Evolutionary conservation across 441 rosid species (phyloP).

Genomic region (Metrosideros polymorpha): DNA sequence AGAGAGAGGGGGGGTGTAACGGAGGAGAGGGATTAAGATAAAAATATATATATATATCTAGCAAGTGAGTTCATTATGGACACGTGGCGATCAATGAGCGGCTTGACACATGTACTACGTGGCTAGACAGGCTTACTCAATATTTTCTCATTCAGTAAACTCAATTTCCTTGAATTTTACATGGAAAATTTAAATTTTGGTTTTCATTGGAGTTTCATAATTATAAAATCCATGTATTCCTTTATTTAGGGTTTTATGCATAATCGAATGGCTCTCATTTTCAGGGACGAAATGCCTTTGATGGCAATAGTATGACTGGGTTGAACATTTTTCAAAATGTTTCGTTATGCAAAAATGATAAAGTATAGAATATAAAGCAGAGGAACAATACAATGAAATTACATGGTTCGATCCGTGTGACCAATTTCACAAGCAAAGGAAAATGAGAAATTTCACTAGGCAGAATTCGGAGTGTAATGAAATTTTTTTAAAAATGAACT

Average conservation of each 20-base stretch:
- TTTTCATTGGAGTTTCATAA: not conserved
- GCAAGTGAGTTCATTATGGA: not conserved
- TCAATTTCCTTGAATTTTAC: not conserved
- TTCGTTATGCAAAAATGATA: not conserved
- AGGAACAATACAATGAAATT: not conserved
- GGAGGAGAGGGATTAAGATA: not conserved
- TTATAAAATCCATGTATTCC: not conserved
- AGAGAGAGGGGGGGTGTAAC: not conserved
- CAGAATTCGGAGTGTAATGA: not conserved
- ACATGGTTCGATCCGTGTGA: not conserved
- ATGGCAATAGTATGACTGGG: not conserved
- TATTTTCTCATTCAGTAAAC: not conserved
- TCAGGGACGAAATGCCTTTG: not conserved
- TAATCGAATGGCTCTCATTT: not conserved
- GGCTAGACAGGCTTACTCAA: not conserved
- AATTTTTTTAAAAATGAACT: not conserved
- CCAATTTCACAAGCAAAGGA: not conserved
- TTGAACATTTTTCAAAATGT: not conserved
- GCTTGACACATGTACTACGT: not conserved
- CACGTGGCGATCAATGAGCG: not conserved
- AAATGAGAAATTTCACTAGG: not conserved
- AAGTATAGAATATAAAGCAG: not conserved
- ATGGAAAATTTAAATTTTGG: not conserved
- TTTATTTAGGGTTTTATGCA: not conserved
- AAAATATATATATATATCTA: not conserved